A percentile compares a stretch with the other conserved stretches of the same genome.
Evolutionary conservation across 129 eudicot species (phyloP).

Genomic region (Escallonia rubra): DNA sequence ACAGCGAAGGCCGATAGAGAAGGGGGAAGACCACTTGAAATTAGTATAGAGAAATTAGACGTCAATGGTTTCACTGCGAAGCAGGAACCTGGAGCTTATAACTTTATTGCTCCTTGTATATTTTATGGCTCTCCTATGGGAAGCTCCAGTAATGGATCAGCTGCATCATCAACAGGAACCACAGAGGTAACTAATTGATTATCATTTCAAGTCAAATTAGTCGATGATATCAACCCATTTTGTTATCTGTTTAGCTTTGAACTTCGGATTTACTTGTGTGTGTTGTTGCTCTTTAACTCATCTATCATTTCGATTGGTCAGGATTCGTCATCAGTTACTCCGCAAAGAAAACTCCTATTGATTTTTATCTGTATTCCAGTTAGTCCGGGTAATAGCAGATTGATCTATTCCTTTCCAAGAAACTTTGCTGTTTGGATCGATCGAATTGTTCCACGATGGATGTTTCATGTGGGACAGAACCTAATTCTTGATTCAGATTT

Average conservation of each 20-base stretch:
- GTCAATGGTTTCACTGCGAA: slow-evolving; percentile 54
- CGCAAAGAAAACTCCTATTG: slow-evolving; percentile 30
- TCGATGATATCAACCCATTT: too few species aligned
- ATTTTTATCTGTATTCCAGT: slow-evolving; percentile 75
- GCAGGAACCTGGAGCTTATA: slow-evolving; percentile 28
- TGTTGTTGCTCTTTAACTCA: neutral
- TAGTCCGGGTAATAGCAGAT: slow-evolving; percentile 82
- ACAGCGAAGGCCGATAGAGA: slow-evolving; percentile 80
- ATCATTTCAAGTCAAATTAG: too few species aligned
- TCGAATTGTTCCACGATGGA: slow-evolving; percentile 66
- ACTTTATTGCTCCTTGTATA: slow-evolving; percentile 67
- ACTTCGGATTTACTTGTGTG: neutral
- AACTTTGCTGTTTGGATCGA: slow-evolving; percentile 72
- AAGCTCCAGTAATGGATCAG: slow-evolving; percentile 23
- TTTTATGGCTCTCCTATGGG: slow-evolving; percentile 41
- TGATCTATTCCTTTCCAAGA: slow-evolving; percentile 66
- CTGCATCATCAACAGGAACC: slow-evolving; percentile 19
- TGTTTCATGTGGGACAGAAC: slow-evolving; percentile 70
- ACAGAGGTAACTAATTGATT: slow-evolving; percentile 27
- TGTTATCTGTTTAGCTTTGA: neutral
- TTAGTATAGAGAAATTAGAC: slow-evolving; percentile 38
- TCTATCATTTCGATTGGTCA: slow-evolving; percentile 9
- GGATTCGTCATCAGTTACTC: slow-evolving; percentile 18
- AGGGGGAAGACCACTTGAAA: slow-evolving; percentile 79
- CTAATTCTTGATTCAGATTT: slow-evolving; percentile 79